Percentiles rank a stretch among this genome's conserved stretches.
phyloP scores from a whole-genome alignment of 2,329 filamentous ascomycete species.

The Cercospora zeae-maydis region DNA sequence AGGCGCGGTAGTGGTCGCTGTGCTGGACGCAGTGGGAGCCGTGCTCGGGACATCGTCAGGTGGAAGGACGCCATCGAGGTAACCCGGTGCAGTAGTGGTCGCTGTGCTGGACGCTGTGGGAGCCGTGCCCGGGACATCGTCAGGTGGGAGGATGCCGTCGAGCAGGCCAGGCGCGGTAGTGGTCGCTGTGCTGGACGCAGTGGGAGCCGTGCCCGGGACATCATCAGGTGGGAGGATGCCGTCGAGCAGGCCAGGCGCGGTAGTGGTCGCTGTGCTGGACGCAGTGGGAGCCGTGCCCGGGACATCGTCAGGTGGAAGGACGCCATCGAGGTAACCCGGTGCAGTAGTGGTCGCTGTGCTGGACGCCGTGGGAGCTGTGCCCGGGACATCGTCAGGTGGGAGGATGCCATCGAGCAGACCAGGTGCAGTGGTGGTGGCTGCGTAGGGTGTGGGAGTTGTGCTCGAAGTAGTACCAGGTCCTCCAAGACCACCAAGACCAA shows the following conservation, averaged over 20 bases:
- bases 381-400: not conserved
- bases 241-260: no score
- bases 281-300: no score
- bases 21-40: not conserved
- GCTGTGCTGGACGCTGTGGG: not conserved
- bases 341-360: not conserved
- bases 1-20: not conserved
- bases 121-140: not conserved
- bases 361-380: not conserved
- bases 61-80: slow-evolving; percentile 2
- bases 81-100: not conserved
- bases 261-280: no score
- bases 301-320: no score
- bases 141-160: slow-evolving; percentile 5
- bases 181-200: not conserved
- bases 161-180: not conserved
- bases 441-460: no score
- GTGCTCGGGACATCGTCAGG: not conserved
- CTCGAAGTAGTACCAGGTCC: not conserved
- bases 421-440: no score
- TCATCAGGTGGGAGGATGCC: no score
- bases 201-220: no score
- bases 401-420: not conserved
- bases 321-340: not conserved
- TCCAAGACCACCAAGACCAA: slow-evolving; percentile 2